Evolutionary conservation across 2,329 filamentous ascomycete genomes (phyloP).

Genomic region (Claviceps sp.): DNA sequence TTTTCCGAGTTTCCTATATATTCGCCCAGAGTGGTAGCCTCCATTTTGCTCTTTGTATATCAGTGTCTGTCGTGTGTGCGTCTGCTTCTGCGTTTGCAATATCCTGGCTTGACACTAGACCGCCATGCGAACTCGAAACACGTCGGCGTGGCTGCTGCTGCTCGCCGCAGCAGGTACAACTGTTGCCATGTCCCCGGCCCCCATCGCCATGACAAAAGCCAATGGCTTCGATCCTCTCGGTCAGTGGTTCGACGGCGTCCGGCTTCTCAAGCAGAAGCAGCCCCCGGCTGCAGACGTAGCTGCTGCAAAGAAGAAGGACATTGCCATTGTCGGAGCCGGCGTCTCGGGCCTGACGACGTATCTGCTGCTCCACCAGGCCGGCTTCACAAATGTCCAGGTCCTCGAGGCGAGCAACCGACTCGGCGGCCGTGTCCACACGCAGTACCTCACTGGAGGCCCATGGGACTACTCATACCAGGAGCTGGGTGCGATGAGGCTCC

Average conservation of each 20-base stretch:
- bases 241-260: constrained; percentile 54
- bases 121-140: too few relatives aligned
- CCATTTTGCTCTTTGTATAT: too few relatives aligned
- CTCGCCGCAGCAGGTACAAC: neutral
- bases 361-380: constrained; percentile 31
- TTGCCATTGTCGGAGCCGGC: constrained; percentile 52
- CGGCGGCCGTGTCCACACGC: constrained; percentile 50
- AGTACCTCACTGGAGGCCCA: constrained; percentile 44
- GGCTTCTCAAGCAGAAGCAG: constrained; percentile 40
- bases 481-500: constrained; percentile 53
- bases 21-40: too few relatives aligned
- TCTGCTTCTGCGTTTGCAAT: too few relatives aligned
- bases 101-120: too few relatives aligned
- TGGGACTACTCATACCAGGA: constrained; percentile 56
- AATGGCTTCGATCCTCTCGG: constrained; percentile 35
- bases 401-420: constrained; percentile 46
- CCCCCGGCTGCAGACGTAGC: constrained; percentile 22
- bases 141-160: too few relatives aligned
- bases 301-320: constrained; percentile 26
- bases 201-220: constrained; percentile 34
- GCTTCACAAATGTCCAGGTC: constrained; percentile 47
- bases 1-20: too few relatives aligned
- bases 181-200: neutral
- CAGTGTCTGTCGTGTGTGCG: too few relatives aligned
- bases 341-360: constrained; percentile 52